Evolutionary conservation across 2,329 filamentous ascomycete genomes (phyloP).

Genomic region (Botryotinia calthae): DNA sequence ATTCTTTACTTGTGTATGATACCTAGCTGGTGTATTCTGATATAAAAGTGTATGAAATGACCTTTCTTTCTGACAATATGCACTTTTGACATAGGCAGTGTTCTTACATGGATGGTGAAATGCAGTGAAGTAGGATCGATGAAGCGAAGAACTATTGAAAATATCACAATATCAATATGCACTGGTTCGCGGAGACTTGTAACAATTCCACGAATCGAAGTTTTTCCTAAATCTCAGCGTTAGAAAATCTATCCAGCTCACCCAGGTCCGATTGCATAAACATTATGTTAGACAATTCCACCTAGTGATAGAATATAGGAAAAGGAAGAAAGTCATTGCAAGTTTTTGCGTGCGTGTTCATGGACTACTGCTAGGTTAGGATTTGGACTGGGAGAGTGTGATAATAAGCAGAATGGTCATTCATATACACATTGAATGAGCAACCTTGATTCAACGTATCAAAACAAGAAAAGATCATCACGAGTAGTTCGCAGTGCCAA

Average conservation of each 20-base stretch:
- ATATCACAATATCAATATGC: not conserved
- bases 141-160: not conserved
- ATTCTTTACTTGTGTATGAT: not conserved
- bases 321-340: not conserved
- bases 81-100: not conserved
- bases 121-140: not conserved
- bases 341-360: not conserved
- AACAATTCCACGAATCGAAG: not conserved
- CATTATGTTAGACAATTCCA: not conserved
- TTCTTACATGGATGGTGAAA: not conserved
- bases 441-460: not conserved
- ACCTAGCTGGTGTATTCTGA: not conserved
- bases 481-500: not conserved
- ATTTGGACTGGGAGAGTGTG: not conserved
- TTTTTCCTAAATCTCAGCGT: not conserved
- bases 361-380: not conserved
- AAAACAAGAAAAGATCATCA: not conserved
- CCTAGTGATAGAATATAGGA: not conserved
- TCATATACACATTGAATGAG: not conserved
- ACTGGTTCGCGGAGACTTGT: fast-evolving
- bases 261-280: not conserved
- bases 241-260: not conserved
- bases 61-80: not conserved
- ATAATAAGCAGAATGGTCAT: not conserved
- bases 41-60: not conserved